Evolutionary conservation across 139 green algal species (phyloP), one percentile per base, ranked within the genome.

Genomic region (Chlorella sorokiniana): DNA sequence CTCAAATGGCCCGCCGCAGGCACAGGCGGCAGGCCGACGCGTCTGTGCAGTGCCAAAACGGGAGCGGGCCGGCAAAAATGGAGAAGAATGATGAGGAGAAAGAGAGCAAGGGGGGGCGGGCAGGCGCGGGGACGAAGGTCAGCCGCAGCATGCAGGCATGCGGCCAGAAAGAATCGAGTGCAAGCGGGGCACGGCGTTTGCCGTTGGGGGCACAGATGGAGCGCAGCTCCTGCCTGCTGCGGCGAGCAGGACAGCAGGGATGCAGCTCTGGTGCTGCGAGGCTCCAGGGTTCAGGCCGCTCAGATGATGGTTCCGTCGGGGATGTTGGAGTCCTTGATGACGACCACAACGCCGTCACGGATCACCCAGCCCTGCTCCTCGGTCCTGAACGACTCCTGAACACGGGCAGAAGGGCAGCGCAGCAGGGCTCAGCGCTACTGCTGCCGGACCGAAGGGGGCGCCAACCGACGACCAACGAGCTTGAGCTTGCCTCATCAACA

Each of bases 291-390:
- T n/a, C 56, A 27, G 37, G 65, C 9, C 65, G 38, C 14, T 78
- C 33, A 84, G 41, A 79, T 84, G 79, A 84, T 40, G 69, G 69
- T 95, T 48, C 91, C 91, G 23, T 90, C 83, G 22, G 91, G 89
- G 69, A 99, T 98, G 79, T 89, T 85, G 35, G 93, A 91, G 88
- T 98, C 95, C 93, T 99, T 99, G 84, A 96, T 94, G 64, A 99
- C 78, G 1, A 98, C 95, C 9, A 98, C 85, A 78, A 99, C 98
- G 83, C 96, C 96, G 63, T 99, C 96, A 79, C 97, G 96, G 89
- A 99, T 99, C 69, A 98, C 90, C 78, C 93, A 99, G 41, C 96
- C 96, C 52, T 95, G 69, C 1, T 93, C 88, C 90, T 99, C 97
- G 27, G 61, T 72, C 61, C 35, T 62, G 41, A 71, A 81, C 11